Percentiles rank a stretch among this genome's conserved stretches.
These are phyloP conservation scores for Teunomyces gatunensis DNA, from an alignment of 805 yeast genomes.

Conservation along the genomic window DNA sequence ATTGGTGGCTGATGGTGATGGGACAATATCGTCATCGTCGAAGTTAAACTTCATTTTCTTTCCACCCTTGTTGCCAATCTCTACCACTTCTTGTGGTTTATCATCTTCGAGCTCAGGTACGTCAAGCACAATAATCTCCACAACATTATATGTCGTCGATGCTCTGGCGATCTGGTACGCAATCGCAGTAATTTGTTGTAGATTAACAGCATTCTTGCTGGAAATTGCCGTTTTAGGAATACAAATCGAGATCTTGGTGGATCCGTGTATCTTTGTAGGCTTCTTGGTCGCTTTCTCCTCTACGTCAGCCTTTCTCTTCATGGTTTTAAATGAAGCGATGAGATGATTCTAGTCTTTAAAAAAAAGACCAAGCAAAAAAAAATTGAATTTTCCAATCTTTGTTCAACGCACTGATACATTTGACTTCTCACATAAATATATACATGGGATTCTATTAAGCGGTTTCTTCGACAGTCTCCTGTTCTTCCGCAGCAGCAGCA, in stretches of 20 bases:
- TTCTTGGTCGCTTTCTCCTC: slow-evolving; percentile 23
- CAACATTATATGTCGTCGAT: slow-evolving; percentile 65
- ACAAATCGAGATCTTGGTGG: slow-evolving; percentile 55
- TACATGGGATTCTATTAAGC: slow-evolving; percentile 2
- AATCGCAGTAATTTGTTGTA: slow-evolving; percentile 70
- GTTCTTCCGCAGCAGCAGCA: slow-evolving; percentile 42
- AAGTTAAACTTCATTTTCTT: slow-evolving; percentile 32
- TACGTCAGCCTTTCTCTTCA: slow-evolving; percentile 24
- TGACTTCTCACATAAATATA: background rate
- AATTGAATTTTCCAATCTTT: background rate
- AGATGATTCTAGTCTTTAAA: background rate
- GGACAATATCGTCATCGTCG: slow-evolving; percentile 27
- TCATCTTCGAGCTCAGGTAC: slow-evolving; percentile 29
- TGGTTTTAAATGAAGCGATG: background rate
- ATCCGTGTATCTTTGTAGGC: slow-evolving; percentile 24
- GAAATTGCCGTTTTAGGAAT: slow-evolving; percentile 68
- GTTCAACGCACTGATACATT: background rate
- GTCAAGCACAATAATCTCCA: slow-evolving; percentile 72
- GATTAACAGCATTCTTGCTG: slow-evolving; percentile 52
- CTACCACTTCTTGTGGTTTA: slow-evolving; percentile 17
- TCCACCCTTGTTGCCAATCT: slow-evolving; percentile 23
- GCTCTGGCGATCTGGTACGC: slow-evolving; percentile 79
- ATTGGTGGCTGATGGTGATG: slow-evolving; percentile 15
- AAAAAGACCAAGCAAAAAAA: background rate
- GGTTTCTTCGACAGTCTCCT: slow-evolving; percentile 8